A percentile compares a stretch with the other conserved stretches of the same genome.
Evolutionary conservation across 2,329 filamentous ascomycete genomes (phyloP).

Genomic region (Fusarium sp.): DNA sequence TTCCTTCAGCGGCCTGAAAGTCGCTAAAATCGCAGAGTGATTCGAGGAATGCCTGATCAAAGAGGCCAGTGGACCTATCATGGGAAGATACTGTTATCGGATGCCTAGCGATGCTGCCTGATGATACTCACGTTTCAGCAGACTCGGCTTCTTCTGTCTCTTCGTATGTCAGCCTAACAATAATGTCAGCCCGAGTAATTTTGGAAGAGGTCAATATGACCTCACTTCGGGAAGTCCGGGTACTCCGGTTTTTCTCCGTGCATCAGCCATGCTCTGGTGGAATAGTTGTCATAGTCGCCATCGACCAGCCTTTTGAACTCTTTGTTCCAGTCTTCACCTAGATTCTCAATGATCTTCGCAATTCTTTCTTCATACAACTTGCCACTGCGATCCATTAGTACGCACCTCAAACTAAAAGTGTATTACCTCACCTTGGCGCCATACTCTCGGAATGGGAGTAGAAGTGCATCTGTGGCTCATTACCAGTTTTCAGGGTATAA

Average conservation of each 20-base stretch:
- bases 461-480: constrained; percentile 23
- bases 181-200: rapidly evolving
- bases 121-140: constrained; percentile 11
- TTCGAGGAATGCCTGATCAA: constrained; percentile 29
- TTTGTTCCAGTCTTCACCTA: constrained; percentile 5
- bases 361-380: not conserved
- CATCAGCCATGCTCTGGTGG: constrained; percentile 30
- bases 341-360: not conserved
- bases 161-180: not conserved
- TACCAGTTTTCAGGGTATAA: constrained; percentile 3
- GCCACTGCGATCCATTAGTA: not conserved
- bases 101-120: rapidly evolving
- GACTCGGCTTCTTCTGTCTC: constrained; percentile 18
- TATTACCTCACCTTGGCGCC: not conserved
- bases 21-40: constrained; percentile 34
- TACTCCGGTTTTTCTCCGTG: no score
- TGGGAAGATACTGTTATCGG: not conserved
- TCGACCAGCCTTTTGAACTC: constrained; percentile 6
- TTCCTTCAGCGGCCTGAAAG: constrained; percentile 9
- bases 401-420: rapidly evolving
- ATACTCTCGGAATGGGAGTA: not conserved
- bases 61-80: constrained; percentile 29
- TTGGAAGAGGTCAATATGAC: no score
- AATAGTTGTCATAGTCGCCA: constrained; percentile 11
- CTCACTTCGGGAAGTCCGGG: no score